Evolutionary conservation across 805 yeast species (phyloP).

Genomic region (Ogataea saltuana): DNA sequence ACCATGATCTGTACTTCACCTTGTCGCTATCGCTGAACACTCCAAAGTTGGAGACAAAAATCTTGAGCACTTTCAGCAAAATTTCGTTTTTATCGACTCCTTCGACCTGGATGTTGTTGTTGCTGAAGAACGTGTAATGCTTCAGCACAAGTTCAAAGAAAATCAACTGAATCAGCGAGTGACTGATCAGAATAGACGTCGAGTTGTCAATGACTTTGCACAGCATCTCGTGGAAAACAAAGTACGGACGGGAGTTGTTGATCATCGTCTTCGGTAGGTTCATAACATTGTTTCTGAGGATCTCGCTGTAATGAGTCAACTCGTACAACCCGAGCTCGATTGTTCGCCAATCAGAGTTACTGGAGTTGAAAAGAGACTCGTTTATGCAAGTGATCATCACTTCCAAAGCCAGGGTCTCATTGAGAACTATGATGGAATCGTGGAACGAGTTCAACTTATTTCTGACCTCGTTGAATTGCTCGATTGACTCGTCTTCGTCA

Average conservation of each 20-base stretch:
- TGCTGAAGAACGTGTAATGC: conserved; percentile 64
- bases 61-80: conserved; percentile 63
- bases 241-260: conserved; percentile 62
- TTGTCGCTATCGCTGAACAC: conserved; percentile 71
- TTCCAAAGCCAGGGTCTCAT: conserved; percentile 38
- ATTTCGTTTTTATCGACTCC: conserved; percentile 48
- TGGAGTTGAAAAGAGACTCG: conserved; percentile 33
- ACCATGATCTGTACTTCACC: conserved; percentile 88
- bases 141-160: conserved; percentile 86
- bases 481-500: conserved; percentile 70
- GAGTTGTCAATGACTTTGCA: conserved; percentile 43
- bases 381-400: conserved; percentile 50
- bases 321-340: conserved; percentile 87
- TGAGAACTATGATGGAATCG: conserved; percentile 65
- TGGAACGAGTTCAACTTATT: conserved; percentile 73
- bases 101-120: conserved; percentile 42
- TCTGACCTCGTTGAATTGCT: conserved; percentile 80
- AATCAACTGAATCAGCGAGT: conserved; percentile 77
- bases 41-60: conserved; percentile 80
- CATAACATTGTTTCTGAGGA: conserved; percentile 74
- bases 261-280: conserved; percentile 67
- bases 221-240: conserved; percentile 62
- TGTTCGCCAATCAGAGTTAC: conserved; percentile 64
- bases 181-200: conserved; percentile 50
- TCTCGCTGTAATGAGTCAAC: conserved; percentile 75